Percentiles rank a stretch among this genome's conserved stretches.
These are phyloP conservation scores for Fibroporia radiculosa DNA, from an alignment of 768 basidiomycete species.

Conservation along the genomic window DNA sequence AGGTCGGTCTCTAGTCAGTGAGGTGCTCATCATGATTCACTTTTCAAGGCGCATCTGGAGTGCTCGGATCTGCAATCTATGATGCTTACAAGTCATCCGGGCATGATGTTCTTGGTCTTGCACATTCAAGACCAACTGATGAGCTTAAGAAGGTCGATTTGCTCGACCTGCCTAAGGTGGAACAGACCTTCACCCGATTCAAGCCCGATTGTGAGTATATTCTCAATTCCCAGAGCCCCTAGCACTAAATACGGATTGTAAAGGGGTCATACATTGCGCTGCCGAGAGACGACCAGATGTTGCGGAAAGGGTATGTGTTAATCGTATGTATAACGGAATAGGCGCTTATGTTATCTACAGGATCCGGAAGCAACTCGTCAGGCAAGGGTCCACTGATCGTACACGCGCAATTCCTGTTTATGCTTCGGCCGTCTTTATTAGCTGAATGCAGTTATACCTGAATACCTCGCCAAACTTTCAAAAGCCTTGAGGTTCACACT, in stretches of 20 bases:
- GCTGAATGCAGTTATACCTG: slow-evolving; percentile 79
- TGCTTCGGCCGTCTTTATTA: slow-evolving; percentile 28
- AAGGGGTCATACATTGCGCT: slow-evolving; percentile 91
- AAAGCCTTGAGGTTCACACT: slow-evolving; percentile 56
- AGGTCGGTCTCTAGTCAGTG: slow-evolving; percentile 1
- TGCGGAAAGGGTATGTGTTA: slow-evolving; percentile 66
- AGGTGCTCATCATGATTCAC: background rate
- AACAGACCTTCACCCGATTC: slow-evolving; percentile 44
- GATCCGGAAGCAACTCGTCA: slow-evolving; percentile 61
- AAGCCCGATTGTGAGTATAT: slow-evolving; percentile 60
- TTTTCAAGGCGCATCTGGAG: slow-evolving; percentile 80
- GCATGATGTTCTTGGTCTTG: slow-evolving; percentile 57
- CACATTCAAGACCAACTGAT: slow-evolving; percentile 54
- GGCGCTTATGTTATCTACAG: slow-evolving; percentile 26
- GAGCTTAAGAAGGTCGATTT: slow-evolving; percentile 62
- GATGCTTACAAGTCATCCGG: slow-evolving; percentile 46
- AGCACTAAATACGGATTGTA: background rate
- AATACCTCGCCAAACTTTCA: slow-evolving; percentile 60
- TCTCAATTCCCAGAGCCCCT: background rate
- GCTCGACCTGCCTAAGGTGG: slow-evolving; percentile 45
- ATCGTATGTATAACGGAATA: too few species aligned
- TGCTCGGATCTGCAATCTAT: slow-evolving; percentile 78
- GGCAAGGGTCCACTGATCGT: slow-evolving; percentile 29
- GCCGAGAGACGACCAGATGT: slow-evolving; percentile 92
- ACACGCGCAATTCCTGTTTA: background rate